Conservation (phyloP, 169 alveolate species). For the Plasmodium cynomolgi region DNA sequence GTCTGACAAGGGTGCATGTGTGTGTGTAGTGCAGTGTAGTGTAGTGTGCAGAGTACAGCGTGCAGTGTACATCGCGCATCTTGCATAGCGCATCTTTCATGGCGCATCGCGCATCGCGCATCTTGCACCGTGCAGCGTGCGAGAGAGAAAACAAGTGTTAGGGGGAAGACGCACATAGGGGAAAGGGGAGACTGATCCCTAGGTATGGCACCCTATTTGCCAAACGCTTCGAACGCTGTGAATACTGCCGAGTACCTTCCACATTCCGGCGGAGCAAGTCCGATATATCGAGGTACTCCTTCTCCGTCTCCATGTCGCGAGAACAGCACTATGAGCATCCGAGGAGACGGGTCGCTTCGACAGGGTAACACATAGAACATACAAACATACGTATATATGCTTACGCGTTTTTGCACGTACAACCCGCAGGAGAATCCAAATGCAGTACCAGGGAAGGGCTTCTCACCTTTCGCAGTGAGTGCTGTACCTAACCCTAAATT, state of each 20-base stretch:
- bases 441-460: neutral
- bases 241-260: slow-evolving; percentile 6
- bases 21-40: neutral
- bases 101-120: too few relatives aligned
- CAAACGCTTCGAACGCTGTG: neutral
- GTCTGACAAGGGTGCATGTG: neutral
- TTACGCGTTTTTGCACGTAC: neutral
- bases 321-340: neutral
- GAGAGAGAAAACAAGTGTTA: neutral
- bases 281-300: slow-evolving; percentile 6
- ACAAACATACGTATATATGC: neutral
- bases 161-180: neutral
- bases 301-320: slow-evolving; percentile 6
- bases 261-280: slow-evolving; percentile 34
- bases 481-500: neutral
- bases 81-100: too few relatives aligned
- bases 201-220: neutral
- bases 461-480: neutral
- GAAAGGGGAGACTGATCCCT: neutral
- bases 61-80: too few relatives aligned
- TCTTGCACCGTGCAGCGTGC: too few relatives aligned
- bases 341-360: neutral
- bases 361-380: neutral
- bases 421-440: neutral
- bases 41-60: too few relatives aligned